These are phyloP conservation scores for Amylostereum areolatum DNA, from an alignment of 1,284 basidiomycete genomes.

Conservation along the genomic window DNA sequence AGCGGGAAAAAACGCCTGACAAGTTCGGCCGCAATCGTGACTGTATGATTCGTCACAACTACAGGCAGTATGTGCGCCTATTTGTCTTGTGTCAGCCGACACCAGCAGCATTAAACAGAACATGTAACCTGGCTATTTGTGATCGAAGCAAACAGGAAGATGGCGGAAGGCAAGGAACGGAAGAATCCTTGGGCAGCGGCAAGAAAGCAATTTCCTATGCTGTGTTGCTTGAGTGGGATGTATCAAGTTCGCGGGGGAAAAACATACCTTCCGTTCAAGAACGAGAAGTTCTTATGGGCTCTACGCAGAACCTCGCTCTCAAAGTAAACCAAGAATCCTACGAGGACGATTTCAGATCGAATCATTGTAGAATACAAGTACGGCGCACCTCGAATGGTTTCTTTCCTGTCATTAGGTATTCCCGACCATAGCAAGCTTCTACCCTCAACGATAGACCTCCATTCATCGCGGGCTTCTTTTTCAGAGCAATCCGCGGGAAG, in stretches of 20 bases:
- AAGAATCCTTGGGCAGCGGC: slow-evolving; percentile 85
- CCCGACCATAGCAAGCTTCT: slow-evolving; percentile 79
- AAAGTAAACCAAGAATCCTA: slow-evolving; percentile 88
- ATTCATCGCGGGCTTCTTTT: slow-evolving; percentile 79
- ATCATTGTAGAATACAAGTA: not conserved
- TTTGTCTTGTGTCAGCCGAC: slow-evolving; percentile 6
- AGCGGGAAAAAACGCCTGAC: slow-evolving; percentile 36
- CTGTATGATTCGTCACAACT: slow-evolving; percentile 92
- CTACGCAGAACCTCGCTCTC: slow-evolving; percentile 82
- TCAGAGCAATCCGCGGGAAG: slow-evolving; percentile 67
- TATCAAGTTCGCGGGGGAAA: not conserved
- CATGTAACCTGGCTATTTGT: slow-evolving; percentile 61
- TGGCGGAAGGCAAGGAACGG: slow-evolving; percentile 86
- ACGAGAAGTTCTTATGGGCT: slow-evolving; percentile 90
- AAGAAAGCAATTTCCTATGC: slow-evolving; percentile 86
- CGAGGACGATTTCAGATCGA: not conserved
- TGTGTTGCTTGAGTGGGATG: not conserved
- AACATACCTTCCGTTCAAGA: slow-evolving; percentile 72
- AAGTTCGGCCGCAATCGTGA: slow-evolving; percentile 95
- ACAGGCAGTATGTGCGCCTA: slow-evolving; percentile 83
- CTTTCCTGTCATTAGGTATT: slow-evolving; percentile 89
- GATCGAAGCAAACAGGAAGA: slow-evolving; percentile 92
- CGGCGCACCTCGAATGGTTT: slow-evolving; percentile 71
- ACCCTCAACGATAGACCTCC: slow-evolving; percentile 93
- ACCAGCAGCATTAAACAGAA: slow-evolving; percentile 1